Evolutionary conservation across 23 red algal species (phyloP).

Genomic region (Pyropia haitanensis): DNA sequence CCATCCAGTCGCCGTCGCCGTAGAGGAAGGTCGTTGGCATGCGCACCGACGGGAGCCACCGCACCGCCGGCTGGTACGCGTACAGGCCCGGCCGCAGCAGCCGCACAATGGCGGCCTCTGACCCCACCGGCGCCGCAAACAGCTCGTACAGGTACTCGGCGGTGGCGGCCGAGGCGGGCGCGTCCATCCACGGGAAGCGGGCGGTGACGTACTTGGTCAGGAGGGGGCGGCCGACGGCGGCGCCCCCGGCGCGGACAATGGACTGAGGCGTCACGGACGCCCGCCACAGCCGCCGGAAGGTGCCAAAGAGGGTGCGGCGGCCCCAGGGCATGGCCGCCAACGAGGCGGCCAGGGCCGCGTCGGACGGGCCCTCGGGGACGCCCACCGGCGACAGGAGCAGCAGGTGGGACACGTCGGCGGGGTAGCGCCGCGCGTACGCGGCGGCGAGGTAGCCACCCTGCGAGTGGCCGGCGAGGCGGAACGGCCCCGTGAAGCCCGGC

Average conservation of each 20-base stretch:
- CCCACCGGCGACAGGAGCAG: slow-evolving; percentile 59
- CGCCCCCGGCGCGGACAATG: slow-evolving; percentile 1
- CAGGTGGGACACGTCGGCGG: slow-evolving; percentile 12
- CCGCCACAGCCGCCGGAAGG: background rate
- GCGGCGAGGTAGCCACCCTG: slow-evolving; percentile 73
- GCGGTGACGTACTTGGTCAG: slow-evolving; percentile 7
- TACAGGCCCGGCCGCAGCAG: slow-evolving; percentile 33
- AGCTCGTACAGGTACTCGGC: slow-evolving; percentile 26
- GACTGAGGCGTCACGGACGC: slow-evolving; percentile 4
- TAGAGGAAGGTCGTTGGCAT: slow-evolving; percentile 25
- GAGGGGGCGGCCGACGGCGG: slow-evolving; percentile 4
- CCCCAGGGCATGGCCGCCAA: too few relatives aligned
- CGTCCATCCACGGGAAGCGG: slow-evolving; percentile 11
- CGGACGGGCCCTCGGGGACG: slow-evolving; percentile 2
- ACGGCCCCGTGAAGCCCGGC: slow-evolving; percentile 5
- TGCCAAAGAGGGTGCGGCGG: background rate
- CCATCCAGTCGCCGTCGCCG: slow-evolving; percentile 64
- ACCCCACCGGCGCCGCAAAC: slow-evolving; percentile 8
- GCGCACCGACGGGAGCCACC: slow-evolving; percentile 5
- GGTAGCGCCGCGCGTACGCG: slow-evolving; percentile 32
- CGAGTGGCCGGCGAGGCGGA: slow-evolving; percentile 48
- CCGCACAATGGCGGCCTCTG: slow-evolving; percentile 31
- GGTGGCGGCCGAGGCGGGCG: background rate
- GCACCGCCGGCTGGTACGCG: slow-evolving; percentile 19
- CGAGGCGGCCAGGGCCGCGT: too few relatives aligned